phyloP scores from a whole-genome alignment of 2,329 filamentous ascomycete genomes.

The Phaeosphaeria sp. region DNA sequence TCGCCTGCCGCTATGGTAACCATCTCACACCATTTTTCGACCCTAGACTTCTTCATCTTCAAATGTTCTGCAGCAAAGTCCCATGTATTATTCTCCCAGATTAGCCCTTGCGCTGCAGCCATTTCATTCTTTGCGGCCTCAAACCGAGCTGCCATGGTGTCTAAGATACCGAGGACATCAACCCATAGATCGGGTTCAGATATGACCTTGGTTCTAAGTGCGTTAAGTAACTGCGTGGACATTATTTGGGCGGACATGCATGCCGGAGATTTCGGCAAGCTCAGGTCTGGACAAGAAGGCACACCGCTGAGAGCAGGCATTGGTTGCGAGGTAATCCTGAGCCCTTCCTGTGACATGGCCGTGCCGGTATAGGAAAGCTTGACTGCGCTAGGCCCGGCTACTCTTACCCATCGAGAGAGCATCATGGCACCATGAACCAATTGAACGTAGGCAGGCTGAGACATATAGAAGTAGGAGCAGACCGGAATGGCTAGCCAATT shows the following conservation, averaged over 20 bases:
- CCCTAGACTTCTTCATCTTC: constrained; percentile 1
- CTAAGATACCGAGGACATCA: constrained; percentile 1
- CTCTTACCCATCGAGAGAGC: not conserved
- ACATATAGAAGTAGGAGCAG: constrained; percentile 1
- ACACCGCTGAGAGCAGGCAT: no score
- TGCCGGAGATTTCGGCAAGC: no score
- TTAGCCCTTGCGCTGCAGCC: not conserved
- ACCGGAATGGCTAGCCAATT: not conserved
- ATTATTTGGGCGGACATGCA: no score
- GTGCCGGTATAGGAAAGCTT: not conserved
- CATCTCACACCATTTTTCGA: constrained; percentile 1
- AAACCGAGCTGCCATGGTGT: constrained; percentile 1
- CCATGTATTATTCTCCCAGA: not conserved
- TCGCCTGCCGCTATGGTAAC: not conserved
- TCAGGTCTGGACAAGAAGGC: no score
- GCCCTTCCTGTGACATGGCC: no score
- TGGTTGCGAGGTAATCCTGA: no score
- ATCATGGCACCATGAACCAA: constrained; percentile 1
- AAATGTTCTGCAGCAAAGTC: not conserved
- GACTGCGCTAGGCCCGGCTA: not conserved
- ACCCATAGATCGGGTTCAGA: not conserved
- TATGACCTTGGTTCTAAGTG: no score
- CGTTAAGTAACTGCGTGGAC: no score
- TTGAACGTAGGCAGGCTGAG: not conserved
- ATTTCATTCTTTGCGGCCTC: constrained; percentile 1